Evolutionary conservation across 2,329 filamentous ascomycete genomes (phyloP).

Genomic region (Rutstroemia sp.): DNA sequence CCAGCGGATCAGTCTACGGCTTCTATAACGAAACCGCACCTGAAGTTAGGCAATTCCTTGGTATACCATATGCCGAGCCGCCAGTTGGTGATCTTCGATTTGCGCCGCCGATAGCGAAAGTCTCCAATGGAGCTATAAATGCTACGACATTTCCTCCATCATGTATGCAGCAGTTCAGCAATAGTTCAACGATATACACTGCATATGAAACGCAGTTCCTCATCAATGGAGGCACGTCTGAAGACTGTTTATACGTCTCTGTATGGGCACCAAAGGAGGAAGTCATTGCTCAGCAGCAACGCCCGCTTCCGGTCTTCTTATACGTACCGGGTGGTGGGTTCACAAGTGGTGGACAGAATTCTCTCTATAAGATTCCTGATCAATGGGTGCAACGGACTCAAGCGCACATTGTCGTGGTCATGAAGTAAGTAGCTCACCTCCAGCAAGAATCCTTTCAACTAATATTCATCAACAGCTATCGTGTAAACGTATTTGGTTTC

Average conservation of each 20-base stretch:
- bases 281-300: too few species aligned
- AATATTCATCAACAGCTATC: constrained; percentile 15
- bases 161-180: constrained; percentile 14
- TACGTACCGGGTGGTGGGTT: constrained; percentile 39
- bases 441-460: too few species aligned
- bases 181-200: constrained; percentile 11
- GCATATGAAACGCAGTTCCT: not conserved
- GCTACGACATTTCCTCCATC: constrained; percentile 17
- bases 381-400: not conserved
- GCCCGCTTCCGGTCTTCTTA: constrained; percentile 31
- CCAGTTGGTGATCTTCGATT: constrained; percentile 33
- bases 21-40: constrained; percentile 15
- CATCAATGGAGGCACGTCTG: not conserved
- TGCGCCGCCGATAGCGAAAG: constrained; percentile 22
- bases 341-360: constrained; percentile 10
- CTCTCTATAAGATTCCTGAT: not conserved
- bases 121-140: constrained; percentile 7
- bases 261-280: not conserved
- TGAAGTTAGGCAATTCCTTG: constrained; percentile 29
- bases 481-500: constrained; percentile 31
- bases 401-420: constrained; percentile 1
- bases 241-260: not conserved
- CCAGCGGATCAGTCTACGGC: constrained; percentile 13
- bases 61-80: constrained; percentile 33
- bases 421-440: not conserved